A percentile compares a stretch with the other conserved stretches of the same genome.
phyloP scores from a whole-genome alignment of 306 rosid genomes.

The Acacia crassicarpa region DNA sequence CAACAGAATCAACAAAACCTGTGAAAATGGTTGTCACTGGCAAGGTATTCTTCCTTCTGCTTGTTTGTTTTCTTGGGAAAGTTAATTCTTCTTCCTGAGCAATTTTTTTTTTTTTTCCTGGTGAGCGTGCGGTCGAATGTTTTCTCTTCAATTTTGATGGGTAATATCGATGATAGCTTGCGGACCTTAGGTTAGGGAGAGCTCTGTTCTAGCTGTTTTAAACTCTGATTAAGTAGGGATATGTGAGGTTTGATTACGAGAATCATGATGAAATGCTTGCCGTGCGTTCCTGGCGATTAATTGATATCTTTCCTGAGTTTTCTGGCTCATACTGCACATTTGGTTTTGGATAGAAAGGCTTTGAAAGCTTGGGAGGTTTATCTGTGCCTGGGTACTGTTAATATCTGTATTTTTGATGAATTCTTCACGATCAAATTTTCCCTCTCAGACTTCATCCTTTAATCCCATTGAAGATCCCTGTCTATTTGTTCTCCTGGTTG shows the following conservation, averaged over 20 bases:
- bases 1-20: not conserved
- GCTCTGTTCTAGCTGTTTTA: not conserved
- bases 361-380: not conserved
- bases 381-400: not conserved
- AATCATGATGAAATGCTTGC: not conserved
- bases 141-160: not conserved
- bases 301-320: not conserved
- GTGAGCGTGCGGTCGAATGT: not conserved
- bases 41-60: constrained; percentile 26
- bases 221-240: not conserved
- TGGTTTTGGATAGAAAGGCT: not conserved
- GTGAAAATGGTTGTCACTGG: constrained; percentile 22
- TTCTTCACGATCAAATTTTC: not conserved
- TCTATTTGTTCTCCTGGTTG: not conserved
- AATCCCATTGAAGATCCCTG: not conserved
- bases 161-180: not conserved
- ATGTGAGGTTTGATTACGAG: not conserved
- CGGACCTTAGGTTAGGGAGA: not conserved
- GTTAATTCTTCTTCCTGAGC: not conserved
- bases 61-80: not conserved
- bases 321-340: not conserved
- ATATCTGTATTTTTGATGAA: not conserved
- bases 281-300: not conserved
- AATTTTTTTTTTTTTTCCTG: not conserved
- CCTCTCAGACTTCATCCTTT: not conserved